Conservation (phyloP, 2,329 filamentous ascomycete species). For the Aschersonia sp. region DNA sequence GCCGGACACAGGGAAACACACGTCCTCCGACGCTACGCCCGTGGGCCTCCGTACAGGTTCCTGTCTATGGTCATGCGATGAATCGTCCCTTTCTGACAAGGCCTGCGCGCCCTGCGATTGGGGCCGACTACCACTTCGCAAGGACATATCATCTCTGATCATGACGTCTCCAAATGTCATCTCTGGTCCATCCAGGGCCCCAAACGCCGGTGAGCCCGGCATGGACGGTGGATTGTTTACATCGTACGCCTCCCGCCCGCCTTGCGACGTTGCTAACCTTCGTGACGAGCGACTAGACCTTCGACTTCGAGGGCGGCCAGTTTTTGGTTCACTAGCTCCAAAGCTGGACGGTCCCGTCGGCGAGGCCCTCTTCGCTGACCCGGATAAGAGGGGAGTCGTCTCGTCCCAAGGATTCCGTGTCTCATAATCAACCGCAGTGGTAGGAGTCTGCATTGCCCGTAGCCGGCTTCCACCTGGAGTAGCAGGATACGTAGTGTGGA, state of each 20-base stretch:
- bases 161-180: constrained; percentile 55
- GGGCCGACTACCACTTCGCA: constrained; percentile 15
- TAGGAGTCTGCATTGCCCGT: constrained; percentile 19
- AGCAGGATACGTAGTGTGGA: constrained; percentile 17
- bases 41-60: constrained; percentile 31
- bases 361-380: constrained; percentile 10
- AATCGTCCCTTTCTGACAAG: constrained; percentile 13
- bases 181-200: constrained; percentile 31
- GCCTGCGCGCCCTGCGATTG: constrained; percentile 16
- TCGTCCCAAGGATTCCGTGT: constrained; percentile 31
- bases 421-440: constrained; percentile 31
- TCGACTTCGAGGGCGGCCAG: constrained; percentile 22
- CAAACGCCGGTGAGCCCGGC: constrained; percentile 44
- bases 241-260: constrained; percentile 36
- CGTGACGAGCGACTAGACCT: constrained; percentile 38
- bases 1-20: constrained; percentile 67
- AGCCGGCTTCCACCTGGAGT: constrained; percentile 17
- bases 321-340: constrained; percentile 24
- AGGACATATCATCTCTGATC: constrained; percentile 49
- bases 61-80: constrained; percentile 13
- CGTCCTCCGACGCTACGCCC: constrained; percentile 64
- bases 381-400: constrained; percentile 37
- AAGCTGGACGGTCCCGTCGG: constrained; percentile 19
- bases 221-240: constrained; percentile 57
- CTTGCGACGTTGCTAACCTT: constrained; percentile 19